Conservation (phyloP, 2,329 filamentous ascomycete species). For the Stylonectria norvegica region DNA sequence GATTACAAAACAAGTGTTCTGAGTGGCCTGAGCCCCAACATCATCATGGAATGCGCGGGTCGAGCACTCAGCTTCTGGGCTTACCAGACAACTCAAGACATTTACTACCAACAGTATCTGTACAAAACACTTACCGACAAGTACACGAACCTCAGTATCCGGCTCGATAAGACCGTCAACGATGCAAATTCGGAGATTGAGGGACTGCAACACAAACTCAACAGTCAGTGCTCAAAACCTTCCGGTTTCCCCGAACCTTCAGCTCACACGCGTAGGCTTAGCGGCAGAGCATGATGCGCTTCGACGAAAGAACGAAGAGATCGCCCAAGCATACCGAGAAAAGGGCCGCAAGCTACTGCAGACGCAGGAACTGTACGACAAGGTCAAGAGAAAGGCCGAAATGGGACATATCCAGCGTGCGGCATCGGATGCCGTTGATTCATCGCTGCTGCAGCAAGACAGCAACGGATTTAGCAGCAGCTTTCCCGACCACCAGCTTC, state of each 20-base stretch:
- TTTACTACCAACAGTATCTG: constrained; percentile 73
- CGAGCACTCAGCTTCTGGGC: constrained; percentile 79
- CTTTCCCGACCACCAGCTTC: constrained; percentile 1
- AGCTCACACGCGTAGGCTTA: constrained; percentile 41
- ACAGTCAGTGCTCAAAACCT: constrained; percentile 44
- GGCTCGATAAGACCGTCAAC: constrained; percentile 69
- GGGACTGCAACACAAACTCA: constrained; percentile 60
- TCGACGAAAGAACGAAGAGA: constrained; percentile 68
- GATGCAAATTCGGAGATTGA: constrained; percentile 73
- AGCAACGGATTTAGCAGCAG: constrained; percentile 8
- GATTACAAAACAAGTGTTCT: constrained; percentile 87
- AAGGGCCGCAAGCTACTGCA: constrained; percentile 68
- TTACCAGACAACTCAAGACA: constrained; percentile 81
- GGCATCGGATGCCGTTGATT: constrained; percentile 44
- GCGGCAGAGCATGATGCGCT: constrained; percentile 60
- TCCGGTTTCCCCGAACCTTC: background rate
- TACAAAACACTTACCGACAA: constrained; percentile 71
- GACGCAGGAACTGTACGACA: constrained; percentile 63
- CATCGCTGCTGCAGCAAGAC: constrained; percentile 17
- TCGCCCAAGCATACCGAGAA: constrained; percentile 63
- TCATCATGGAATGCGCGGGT: constrained; percentile 83
- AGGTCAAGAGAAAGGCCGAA: constrained; percentile 54
- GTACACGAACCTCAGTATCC: constrained; percentile 59
- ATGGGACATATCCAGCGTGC: constrained; percentile 53
- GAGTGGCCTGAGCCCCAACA: constrained; percentile 74